Evolutionary conservation across 106 monocot genomes (phyloP).

Genomic region (Allium cepa): DNA sequence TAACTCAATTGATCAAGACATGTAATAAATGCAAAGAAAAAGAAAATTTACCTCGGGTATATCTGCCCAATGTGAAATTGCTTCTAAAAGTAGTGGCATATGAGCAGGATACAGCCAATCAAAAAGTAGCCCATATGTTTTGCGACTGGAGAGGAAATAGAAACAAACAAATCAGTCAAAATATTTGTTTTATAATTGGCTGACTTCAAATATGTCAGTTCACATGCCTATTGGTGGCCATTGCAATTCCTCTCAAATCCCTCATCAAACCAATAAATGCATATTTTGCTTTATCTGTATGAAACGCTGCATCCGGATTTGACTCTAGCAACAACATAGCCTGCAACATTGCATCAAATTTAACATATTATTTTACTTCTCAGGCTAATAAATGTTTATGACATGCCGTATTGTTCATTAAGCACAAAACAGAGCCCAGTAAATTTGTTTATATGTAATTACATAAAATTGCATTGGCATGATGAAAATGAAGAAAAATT

Average conservation of each 20-base stretch:
- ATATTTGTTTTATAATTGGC: not conserved
- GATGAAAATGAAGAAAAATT: too few relatives aligned
- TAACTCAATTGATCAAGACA: not conserved
- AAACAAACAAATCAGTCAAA: not conserved
- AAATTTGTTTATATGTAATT: not conserved
- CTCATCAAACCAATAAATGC: slow-evolving; percentile 96
- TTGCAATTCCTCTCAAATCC: slow-evolving; percentile 84
- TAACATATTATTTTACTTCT: not conserved
- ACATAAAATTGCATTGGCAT: too few relatives aligned
- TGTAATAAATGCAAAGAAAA: not conserved
- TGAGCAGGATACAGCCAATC: slow-evolving; percentile 95
- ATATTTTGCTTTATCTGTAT: slow-evolving; percentile 83
- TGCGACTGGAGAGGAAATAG: slow-evolving; percentile 51
- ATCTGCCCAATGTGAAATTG: slow-evolving; percentile 81
- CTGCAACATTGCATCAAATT: slow-evolving; percentile 19
- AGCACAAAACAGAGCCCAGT: not conserved
- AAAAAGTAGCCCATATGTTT: slow-evolving; percentile 88
- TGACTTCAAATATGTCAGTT: not conserved
- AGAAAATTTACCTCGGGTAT: slow-evolving; percentile 61
- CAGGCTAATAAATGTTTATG: too few relatives aligned
- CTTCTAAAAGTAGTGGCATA: slow-evolving; percentile 85
- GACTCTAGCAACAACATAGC: slow-evolving; percentile 67
- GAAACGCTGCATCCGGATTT: slow-evolving; percentile 77
- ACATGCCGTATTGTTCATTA: too few relatives aligned
- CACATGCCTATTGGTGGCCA: slow-evolving; percentile 82